Evolutionary conservation across 495 filamentous ascomycete genomes (phyloP), one percentile per base, ranked within the genome.

Genomic region (Evernia prunastri): DNA sequence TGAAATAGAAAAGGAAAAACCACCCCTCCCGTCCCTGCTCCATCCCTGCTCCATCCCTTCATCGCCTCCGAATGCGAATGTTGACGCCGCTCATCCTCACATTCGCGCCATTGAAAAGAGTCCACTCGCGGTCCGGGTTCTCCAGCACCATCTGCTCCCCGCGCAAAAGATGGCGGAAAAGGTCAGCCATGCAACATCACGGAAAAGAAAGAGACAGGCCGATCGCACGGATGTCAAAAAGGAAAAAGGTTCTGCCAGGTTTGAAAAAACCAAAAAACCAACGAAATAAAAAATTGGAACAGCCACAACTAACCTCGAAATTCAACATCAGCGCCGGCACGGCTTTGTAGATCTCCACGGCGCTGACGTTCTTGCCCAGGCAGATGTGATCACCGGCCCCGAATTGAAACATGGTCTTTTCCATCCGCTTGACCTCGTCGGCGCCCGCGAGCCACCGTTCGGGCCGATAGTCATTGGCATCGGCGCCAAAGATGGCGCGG

Each of bases 401-500:
- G 69, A 86, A 86, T 60, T 86, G 84, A 65, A 87, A 75, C 79
- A 88, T 82, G 39, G 70, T 76, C 15, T 80, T 80, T 65, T 82
- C 80, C 80, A 86, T 87, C 49, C 76, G 72, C 67, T 82, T 81
- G 35, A 82, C 68, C 39, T 74, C 73, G 63, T 82, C 76, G 36
- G 68, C 71, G 20, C 70, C 69, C 4, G 76, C 72, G 17, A 84
- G 69, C 85, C 84, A 89, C 51, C 86, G 64, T 68, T 87, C 85
- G 0, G 86, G 86, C 43, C 78, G 69, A 58, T 76, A 88, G 27
- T 63, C 72, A 23, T 85, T 81, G 2, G 82, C 83, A 61, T 84
- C 81, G 18, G 76, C 73, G 15, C 86, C 85, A 72, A 85, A 89
- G 40, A 87, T 73, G 23, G 79, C 81, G 31, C 76, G 70, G 6